A percentile compares a stretch with the other conserved stretches of the same genome.
These are phyloP conservation scores for Micractinium conductrix DNA, from an alignment of 139 green algal genomes.

Conservation along the genomic window DNA sequence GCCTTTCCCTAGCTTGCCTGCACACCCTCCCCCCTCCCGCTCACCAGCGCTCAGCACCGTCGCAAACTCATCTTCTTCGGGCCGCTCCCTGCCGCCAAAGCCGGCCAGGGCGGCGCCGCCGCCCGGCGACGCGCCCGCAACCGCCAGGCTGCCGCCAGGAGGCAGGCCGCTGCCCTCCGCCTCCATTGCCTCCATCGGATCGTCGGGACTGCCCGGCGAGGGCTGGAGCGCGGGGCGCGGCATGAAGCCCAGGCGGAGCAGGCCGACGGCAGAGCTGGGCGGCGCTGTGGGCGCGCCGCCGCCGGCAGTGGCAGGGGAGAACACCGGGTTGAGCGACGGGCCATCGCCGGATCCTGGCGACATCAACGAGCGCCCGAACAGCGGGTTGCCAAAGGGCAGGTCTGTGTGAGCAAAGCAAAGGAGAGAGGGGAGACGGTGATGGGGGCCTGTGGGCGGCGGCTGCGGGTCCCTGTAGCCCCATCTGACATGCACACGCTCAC, in stretches of 20 bases:
- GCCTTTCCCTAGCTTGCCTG: background rate
- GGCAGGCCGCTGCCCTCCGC: background rate
- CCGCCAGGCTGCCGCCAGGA: slow-evolving; percentile 6
- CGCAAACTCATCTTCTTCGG: slow-evolving; percentile 47
- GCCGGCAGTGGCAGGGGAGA: background rate
- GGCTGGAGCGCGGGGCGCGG: slow-evolving; percentile 14
- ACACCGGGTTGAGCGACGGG: slow-evolving; percentile 17
- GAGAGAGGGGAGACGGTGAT: background rate
- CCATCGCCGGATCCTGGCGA: slow-evolving; percentile 9
- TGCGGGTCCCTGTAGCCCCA: too few species aligned
- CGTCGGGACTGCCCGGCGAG: slow-evolving; percentile 3
- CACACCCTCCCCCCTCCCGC: background rate
- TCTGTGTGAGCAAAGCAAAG: background rate
- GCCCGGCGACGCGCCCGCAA: background rate
- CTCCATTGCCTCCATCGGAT: background rate
- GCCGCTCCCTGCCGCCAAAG: slow-evolving; percentile 1
- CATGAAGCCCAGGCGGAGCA: slow-evolving; percentile 31
- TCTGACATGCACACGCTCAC: too few species aligned
- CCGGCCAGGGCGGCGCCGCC: background rate
- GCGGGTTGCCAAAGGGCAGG: slow-evolving; percentile 23
- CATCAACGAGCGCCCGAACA: background rate
- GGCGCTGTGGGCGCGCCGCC: background rate
- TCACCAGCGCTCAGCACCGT: slow-evolving; percentile 32
- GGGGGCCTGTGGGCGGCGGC: too few species aligned
- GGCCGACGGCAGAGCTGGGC: slow-evolving; percentile 8